phyloP scores from a whole-genome alignment of 257 asterid genomes.

The Asclepias syriaca region DNA sequence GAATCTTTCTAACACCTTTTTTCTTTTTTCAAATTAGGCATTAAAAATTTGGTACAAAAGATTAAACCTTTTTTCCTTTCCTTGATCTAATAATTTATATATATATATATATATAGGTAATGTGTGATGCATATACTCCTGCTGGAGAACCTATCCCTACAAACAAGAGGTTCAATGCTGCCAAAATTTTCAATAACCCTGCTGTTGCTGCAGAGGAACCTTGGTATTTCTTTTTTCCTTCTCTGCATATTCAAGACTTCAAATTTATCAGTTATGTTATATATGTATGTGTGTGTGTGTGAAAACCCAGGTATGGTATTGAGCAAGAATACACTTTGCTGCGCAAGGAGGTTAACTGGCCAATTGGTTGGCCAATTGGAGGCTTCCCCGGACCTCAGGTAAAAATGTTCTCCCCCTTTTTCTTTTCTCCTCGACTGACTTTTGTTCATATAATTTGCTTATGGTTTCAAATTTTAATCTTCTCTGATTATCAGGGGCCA shows the following conservation, averaged over 20 bases:
- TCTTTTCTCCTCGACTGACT: neutral
- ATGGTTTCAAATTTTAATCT: neutral
- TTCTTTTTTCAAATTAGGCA: neutral
- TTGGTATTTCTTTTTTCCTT: slow-evolving; percentile 39
- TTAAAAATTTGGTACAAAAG: neutral
- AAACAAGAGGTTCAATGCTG: slow-evolving; percentile 68
- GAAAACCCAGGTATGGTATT: slow-evolving; percentile 57
- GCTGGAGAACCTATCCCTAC: slow-evolving; percentile 87
- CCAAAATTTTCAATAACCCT: slow-evolving; percentile 66
- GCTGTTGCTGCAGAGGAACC: slow-evolving; percentile 69
- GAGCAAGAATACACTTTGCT: slow-evolving; percentile 75
- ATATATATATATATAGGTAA: slow-evolving; percentile 37
- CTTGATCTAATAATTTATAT: neutral
- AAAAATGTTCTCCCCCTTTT: neutral
- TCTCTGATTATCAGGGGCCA: slow-evolving; percentile 50
- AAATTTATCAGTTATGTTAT: neutral
- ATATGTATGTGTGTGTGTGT: neutral
- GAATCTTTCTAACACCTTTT: slow-evolving; percentile 5
- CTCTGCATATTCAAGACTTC: neutral
- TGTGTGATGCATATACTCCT: slow-evolving; percentile 91
- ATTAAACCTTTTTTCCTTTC: neutral
- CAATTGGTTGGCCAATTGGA: slow-evolving; percentile 74
- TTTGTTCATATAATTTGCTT: neutral
- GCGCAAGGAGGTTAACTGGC: slow-evolving; percentile 61
- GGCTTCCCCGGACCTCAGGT: slow-evolving; percentile 94